These are phyloP conservation scores for Castanea sativa DNA, from an alignment of 306 rosid species.

Conservation along the genomic window DNA sequence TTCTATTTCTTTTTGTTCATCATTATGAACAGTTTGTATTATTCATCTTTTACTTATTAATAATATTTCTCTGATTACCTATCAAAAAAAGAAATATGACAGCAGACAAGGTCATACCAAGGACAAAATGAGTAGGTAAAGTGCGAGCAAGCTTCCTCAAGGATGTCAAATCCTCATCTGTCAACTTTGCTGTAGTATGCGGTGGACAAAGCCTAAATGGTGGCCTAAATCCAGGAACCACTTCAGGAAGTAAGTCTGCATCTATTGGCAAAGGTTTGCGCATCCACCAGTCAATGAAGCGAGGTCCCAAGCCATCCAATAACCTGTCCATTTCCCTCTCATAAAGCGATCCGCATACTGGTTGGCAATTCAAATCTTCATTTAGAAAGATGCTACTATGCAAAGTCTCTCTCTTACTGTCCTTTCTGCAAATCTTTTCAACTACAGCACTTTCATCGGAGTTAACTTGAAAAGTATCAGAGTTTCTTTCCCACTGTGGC, in stretches of 20 bases:
- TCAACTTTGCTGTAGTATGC: conserved; percentile 42
- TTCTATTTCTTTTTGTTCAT: too few species aligned
- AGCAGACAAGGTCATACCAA: conserved; percentile 51
- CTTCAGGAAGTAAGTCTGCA: conserved; percentile 82
- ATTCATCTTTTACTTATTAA: too few species aligned
- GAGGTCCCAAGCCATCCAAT: conserved; percentile 84
- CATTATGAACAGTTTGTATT: too few species aligned
- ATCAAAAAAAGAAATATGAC: background rate
- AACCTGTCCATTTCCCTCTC: conserved; percentile 83
- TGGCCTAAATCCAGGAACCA: conserved; percentile 64
- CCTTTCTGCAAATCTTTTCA: conserved; percentile 25
- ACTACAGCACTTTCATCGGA: conserved; percentile 20
- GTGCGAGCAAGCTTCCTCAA: conserved; percentile 68
- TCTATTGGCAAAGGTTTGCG: conserved; percentile 88
- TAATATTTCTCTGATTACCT: too few species aligned
- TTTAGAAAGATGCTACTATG: conserved; percentile 13
- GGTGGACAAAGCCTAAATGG: conserved; percentile 75
- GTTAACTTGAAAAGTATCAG: conserved; percentile 4
- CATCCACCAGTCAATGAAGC: conserved; percentile 93
- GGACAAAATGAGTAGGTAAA: conserved; percentile 88
- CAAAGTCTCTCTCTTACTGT: conserved; percentile 17
- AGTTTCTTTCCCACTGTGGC: conserved; percentile 23
- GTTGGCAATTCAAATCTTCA: conserved; percentile 27
- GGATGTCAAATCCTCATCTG: conserved; percentile 57
- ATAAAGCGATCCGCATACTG: conserved; percentile 47